Evolutionary conservation across 768 basidiomycete species (phyloP), one percentile per base, ranked within the genome.

Genomic region (Mycena galericulata): DNA sequence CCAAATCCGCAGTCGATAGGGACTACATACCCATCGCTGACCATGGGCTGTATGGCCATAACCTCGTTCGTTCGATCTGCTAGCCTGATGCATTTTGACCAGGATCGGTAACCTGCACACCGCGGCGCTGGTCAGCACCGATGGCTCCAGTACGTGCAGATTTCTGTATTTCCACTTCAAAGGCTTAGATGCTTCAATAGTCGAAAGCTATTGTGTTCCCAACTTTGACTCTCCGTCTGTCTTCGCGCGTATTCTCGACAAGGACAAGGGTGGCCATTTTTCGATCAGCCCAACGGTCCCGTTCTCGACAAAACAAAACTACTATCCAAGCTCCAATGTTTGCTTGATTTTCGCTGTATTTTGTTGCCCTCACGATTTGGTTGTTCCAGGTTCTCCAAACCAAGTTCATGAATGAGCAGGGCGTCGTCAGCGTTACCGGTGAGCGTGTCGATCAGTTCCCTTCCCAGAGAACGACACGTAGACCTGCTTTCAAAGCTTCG

Each of bases 221-320:
- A 86, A 96, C 81, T 97, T 98, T 76, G 96, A 98, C 79, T 96
- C 95, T 2, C 96, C 96, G 4, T 95, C 93, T 20, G 85, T 97
- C 54, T 97, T 97, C 71, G 96, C 95, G 9, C 88, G 96, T 10
- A 94, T 95, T 72, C 85, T 96, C 8, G 94, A 96, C 83, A 94
- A 94, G 74, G 81, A 94, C 77, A 94, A 93, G 86, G 96, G 96
- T 26, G 96, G 96, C 0, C 96, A 98, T 77, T 97, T 97, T 79
- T 94, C 92, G 11, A 90, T 97, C 75, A 89, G 86, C n/a, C 95
- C 94, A 0, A 87, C 86, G 2, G 82, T 87, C 29, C 83, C 88
- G 0, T 93, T 91, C 74, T 84, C 86, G 11, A 90, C 91, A 14
- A 95, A 94, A 77, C 94, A 96, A 75, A 92, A 90, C 68, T 95